These are phyloP conservation scores for Powellomyces hirtus DNA, from an alignment of 192 early-diverging fungal genomes.

Conservation along the genomic window DNA sequence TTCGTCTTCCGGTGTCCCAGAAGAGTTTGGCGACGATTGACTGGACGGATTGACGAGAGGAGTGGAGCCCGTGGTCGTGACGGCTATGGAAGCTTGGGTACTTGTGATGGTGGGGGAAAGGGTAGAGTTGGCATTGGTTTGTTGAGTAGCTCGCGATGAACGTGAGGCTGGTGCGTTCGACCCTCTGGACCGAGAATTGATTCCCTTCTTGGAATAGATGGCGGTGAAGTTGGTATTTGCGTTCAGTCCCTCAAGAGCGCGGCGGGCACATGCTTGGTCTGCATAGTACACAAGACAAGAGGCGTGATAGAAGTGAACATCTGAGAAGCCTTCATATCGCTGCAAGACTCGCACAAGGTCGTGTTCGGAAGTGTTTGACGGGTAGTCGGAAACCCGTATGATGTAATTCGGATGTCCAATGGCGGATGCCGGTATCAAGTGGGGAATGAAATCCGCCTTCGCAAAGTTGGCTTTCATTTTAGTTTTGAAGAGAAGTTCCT, in stretches of 20 bases:
- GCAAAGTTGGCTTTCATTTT: conserved; percentile 51
- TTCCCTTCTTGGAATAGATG: conserved; percentile 47
- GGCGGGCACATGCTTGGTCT: conserved; percentile 24
- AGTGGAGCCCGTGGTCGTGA: too few relatives aligned
- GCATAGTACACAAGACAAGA: conserved; percentile 43
- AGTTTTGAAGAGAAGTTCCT: conserved; percentile 49
- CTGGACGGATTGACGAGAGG: neutral
- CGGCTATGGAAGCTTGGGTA: too few relatives aligned
- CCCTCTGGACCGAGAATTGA: too few relatives aligned
- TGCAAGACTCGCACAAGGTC: conserved; percentile 40
- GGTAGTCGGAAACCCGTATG: conserved; percentile 48
- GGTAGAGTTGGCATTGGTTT: neutral
- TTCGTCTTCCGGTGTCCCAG: conserved; percentile 12
- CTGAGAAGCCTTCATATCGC: conserved; percentile 37
- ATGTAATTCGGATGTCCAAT: conserved; percentile 41
- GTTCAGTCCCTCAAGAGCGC: conserved; percentile 42
- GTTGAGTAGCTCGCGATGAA: too few relatives aligned
- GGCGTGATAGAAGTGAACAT: conserved; percentile 43
- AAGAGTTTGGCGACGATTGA: conserved; percentile 16
- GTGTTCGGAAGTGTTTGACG: conserved; percentile 35
- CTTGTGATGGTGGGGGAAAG: neutral
- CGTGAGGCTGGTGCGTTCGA: too few relatives aligned
- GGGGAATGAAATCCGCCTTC: conserved; percentile 47
- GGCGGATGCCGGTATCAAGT: conserved; percentile 32
- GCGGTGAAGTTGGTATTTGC: conserved; percentile 45